phyloP scores from a whole-genome alignment of 176 grass and related monocot genomes.

The Ensete glaucum region DNA sequence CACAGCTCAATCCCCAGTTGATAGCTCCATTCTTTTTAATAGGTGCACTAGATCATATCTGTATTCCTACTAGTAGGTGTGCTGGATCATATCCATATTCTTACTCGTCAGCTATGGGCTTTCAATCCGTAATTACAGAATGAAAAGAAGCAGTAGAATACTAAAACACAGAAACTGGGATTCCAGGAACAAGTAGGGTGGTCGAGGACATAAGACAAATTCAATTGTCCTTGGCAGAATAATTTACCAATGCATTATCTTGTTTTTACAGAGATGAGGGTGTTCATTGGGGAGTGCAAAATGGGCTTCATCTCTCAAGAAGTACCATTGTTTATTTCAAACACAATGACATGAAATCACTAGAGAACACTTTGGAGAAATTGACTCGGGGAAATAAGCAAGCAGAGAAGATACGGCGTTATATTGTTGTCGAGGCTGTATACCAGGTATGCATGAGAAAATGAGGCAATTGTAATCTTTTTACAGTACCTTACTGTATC shows the following conservation, averaged over 20 bases:
- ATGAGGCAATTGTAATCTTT: slow-evolving; percentile 1
- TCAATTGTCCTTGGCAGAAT: background rate
- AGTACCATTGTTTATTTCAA: slow-evolving; percentile 94
- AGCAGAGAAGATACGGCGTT: slow-evolving; percentile 70
- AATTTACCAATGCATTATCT: background rate
- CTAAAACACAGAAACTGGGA: no score
- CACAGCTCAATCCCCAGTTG: no score
- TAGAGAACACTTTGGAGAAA: slow-evolving; percentile 72
- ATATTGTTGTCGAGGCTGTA: slow-evolving; percentile 90
- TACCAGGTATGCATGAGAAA: slow-evolving; percentile 60
- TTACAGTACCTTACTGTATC: background rate
- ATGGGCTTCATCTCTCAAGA: slow-evolving; percentile 85
- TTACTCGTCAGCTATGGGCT: no score
- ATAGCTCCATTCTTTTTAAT: no score
- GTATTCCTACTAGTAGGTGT: no score
- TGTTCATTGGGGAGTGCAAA: slow-evolving; percentile 94
- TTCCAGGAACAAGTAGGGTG: no score
- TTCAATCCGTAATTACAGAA: no score
- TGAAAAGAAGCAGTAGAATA: no score
- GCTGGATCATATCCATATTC: no score
- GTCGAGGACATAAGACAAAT: no score
- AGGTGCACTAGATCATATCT: no score
- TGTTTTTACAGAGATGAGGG: slow-evolving; percentile 69
- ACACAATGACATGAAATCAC: slow-evolving; percentile 93
- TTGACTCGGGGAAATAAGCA: slow-evolving; percentile 66